Evolutionary conservation across 345 rosid species (phyloP), one percentile per base, ranked within the genome.

Genomic region (Mercurialis annua): DNA sequence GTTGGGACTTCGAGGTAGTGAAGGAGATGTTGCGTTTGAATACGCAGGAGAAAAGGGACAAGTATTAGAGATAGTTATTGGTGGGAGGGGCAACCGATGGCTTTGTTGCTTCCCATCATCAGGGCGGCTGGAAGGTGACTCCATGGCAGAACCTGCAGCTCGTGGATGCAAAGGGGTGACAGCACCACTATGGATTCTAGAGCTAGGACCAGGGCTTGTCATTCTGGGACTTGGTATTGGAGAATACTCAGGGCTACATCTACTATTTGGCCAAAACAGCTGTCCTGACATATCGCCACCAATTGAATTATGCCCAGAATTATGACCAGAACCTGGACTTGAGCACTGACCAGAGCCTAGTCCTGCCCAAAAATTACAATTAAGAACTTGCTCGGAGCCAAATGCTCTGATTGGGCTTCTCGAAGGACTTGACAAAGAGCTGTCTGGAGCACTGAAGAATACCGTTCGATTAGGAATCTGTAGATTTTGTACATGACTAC

Each of bases 151-250:
- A 64, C 94, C 96, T 71, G 86, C 89, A 40, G 90, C 92, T 79
- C 92, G 85, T 2, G 99, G 98, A 82, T 94, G 99, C 72, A 84
- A 79, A 68, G 99, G 99, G 12, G 99, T 91, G 69, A 94, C 99
- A 55, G 99, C 93, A 77, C 98, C 99, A 73, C 99, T 94, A 15
- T 92, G 99, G 69, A 94, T 86, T 78, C 98, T 84, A 15, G 99
- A 94, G 79, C 97, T 78, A 65, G 99, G 98, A 72, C 97, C 99
- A 55, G 99, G 98, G 56, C 99, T 94, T 12, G 95, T 81, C 97
- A 94, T 85, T 79, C 92, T 87, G 44, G 99, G 98, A 66, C 99
- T 94, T 43, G 95, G 98, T 63, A 81, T 81, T 10, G 99, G 98
- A 30, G 99, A 94, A 77, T 87, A 87, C 81, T 94, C 99, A 40